Conservation (phyloP, 2,329 filamentous ascomycete genomes). For the Aspergillus sp. region DNA sequence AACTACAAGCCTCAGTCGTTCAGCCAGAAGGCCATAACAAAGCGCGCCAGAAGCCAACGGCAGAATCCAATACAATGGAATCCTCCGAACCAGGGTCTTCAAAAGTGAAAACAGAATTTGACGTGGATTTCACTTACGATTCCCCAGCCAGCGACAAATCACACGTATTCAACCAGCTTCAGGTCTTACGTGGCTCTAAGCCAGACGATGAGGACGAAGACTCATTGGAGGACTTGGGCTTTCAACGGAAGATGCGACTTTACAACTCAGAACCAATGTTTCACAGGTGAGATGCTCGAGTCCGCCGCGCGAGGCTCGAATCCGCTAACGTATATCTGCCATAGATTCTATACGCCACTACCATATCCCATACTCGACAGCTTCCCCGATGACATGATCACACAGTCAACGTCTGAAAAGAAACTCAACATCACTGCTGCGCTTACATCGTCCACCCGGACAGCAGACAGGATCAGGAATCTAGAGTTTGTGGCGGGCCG, state of each 20-base stretch:
- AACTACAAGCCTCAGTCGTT: slow-evolving; percentile 66
- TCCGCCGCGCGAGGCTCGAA: background rate
- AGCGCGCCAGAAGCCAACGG: background rate
- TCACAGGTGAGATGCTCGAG: slow-evolving; percentile 27
- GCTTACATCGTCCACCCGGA: slow-evolving; percentile 71
- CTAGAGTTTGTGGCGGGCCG: slow-evolving; percentile 65
- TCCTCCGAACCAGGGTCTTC: slow-evolving; percentile 11
- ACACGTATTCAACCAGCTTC: slow-evolving; percentile 38
- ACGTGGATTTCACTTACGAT: slow-evolving; percentile 40
- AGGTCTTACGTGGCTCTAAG: slow-evolving; percentile 31
- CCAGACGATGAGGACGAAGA: slow-evolving; percentile 14
- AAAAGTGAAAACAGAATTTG: slow-evolving; percentile 32
- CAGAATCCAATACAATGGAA: slow-evolving; percentile 6
- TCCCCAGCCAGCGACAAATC: slow-evolving; percentile 22
- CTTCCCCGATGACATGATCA: slow-evolving; percentile 73
- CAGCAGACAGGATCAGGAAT: slow-evolving; percentile 66
- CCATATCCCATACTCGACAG: slow-evolving; percentile 78
- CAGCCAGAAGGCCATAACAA: slow-evolving; percentile 15
- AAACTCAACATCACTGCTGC: slow-evolving; percentile 53
- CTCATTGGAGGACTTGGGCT: slow-evolving; percentile 22
- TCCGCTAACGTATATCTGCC: slow-evolving; percentile 9
- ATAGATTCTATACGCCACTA: slow-evolving; percentile 46
- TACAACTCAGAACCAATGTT: slow-evolving; percentile 36
- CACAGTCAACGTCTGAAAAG: slow-evolving; percentile 40
- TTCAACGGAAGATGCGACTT: slow-evolving; percentile 30